These are phyloP conservation scores for Jackrogersella multiformis DNA, from an alignment of 495 filamentous ascomycete species.

Conservation along the genomic window DNA sequence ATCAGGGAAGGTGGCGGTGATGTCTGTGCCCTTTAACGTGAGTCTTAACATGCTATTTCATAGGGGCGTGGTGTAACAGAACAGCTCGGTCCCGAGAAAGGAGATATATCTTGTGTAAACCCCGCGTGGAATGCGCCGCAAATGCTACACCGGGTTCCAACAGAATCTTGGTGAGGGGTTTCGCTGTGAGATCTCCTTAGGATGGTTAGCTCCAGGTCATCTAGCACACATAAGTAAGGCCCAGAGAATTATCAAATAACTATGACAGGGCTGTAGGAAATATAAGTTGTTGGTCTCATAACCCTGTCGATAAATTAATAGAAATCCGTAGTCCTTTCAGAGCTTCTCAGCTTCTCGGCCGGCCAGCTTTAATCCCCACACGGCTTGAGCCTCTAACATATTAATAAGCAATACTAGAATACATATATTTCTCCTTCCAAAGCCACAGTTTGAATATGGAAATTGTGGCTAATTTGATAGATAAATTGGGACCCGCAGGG, in stretches of 20 bases:
- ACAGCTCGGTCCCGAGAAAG: conserved; percentile 1
- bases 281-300: too few species aligned
- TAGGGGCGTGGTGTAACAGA: not conserved
- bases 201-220: too few species aligned
- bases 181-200: too few species aligned
- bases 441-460: conserved; percentile 1
- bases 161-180: too few species aligned
- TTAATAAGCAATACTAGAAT: too few species aligned
- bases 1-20: not conserved
- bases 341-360: not conserved
- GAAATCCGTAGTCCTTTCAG: too few species aligned
- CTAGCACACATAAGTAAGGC: too few species aligned
- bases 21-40: not conserved
- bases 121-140: not conserved
- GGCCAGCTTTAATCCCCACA: not conserved
- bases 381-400: conserved; percentile 7
- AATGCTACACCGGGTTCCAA: not conserved
- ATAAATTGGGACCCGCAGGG: not conserved
- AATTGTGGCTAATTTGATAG: conserved; percentile 5
- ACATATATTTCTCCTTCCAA: not conserved
- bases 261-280: too few species aligned
- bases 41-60: not conserved
- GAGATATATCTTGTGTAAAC: not conserved
- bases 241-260: too few species aligned
- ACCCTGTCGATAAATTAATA: too few species aligned